A percentile compares a stretch with the other conserved stretches of the same genome.
These are phyloP conservation scores for Zancudomyces culisetae DNA, from an alignment of 371 early-diverging fungal genomes.

Conservation along the genomic window DNA sequence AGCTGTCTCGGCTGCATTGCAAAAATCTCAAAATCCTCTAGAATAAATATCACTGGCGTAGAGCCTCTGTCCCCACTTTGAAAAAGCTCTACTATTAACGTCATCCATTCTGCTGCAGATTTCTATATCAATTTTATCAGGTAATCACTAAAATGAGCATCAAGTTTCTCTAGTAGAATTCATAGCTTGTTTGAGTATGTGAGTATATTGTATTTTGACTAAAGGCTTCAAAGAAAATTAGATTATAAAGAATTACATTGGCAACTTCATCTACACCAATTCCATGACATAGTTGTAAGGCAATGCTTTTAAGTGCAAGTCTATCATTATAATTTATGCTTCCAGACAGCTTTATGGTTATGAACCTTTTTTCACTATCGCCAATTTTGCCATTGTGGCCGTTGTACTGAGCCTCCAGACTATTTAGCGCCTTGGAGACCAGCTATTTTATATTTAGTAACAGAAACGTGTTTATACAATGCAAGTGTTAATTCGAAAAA, in stretches of 20 bases:
- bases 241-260: neutral
- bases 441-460: constrained; percentile 3
- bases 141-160: too few species aligned
- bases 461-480: neutral
- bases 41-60: constrained; percentile 39
- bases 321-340: constrained; percentile 63
- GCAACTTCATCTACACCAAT: neutral
- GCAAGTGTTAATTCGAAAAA: neutral
- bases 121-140: constrained; percentile 12
- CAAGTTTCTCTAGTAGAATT: too few species aligned
- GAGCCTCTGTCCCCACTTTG: constrained; percentile 6
- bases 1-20: constrained; percentile 75
- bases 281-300: constrained; percentile 41
- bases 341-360: constrained; percentile 56
- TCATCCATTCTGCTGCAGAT: constrained; percentile 22
- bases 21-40: constrained; percentile 83
- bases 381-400: constrained; percentile 5
- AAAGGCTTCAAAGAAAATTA: neutral
- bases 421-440: constrained; percentile 23
- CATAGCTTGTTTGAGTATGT: constrained; percentile 12
- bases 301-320: constrained; percentile 60
- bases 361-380: constrained; percentile 36
- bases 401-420: constrained; percentile 10
- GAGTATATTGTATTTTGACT: neutral
- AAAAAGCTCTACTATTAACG: constrained; percentile 13